phyloP scores from a whole-genome alignment of 768 basidiomycete genomes.

The Tephrocybe sp. region DNA sequence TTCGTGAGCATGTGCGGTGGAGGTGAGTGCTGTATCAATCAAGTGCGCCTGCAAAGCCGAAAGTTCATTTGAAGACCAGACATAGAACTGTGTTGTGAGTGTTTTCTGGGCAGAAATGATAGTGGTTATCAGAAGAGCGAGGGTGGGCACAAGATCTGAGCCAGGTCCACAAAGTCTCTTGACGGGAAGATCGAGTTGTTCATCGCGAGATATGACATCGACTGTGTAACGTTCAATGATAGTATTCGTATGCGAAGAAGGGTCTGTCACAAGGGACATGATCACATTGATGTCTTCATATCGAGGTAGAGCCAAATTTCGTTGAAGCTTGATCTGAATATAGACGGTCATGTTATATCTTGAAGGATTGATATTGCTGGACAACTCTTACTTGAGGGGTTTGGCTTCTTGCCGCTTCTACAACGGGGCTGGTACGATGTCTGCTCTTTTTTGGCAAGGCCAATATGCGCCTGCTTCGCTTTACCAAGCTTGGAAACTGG shows the following conservation, averaged over 20 bases:
- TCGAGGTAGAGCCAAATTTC: conserved; percentile 45
- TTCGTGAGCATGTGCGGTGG: conserved; percentile 27
- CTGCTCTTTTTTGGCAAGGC: conserved; percentile 28
- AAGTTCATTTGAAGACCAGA: conserved; percentile 44
- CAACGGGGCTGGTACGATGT: conserved; percentile 30
- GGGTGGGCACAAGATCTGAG: conserved; percentile 31
- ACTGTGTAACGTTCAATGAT: conserved; percentile 37
- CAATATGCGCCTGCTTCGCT: conserved; percentile 40
- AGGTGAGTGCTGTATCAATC: conserved; percentile 39
- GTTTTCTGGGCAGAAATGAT: conserved; percentile 25
- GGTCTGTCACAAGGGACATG: conserved; percentile 44
- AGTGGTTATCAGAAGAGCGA: conserved; percentile 34
- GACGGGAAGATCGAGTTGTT: conserved; percentile 15
- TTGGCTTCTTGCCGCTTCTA: conserved; percentile 37
- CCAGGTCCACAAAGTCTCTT: conserved; percentile 26
- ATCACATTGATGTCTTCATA: conserved; percentile 45
- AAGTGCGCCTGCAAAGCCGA: conserved; percentile 40
- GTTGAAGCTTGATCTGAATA: conserved; percentile 38
- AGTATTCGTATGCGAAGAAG: conserved; percentile 30
- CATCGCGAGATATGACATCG: conserved; percentile 29
- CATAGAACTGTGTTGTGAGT: conserved; percentile 44
- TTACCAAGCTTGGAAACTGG: conserved; percentile 35
- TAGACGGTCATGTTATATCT: not conserved
- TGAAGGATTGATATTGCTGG: conserved; percentile 1
- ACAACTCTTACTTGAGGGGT: conserved; percentile 16